Base-by-base conservation (phyloP, 1,284 basidiomycete genomes). In the Marasmius sp. region DNA sequence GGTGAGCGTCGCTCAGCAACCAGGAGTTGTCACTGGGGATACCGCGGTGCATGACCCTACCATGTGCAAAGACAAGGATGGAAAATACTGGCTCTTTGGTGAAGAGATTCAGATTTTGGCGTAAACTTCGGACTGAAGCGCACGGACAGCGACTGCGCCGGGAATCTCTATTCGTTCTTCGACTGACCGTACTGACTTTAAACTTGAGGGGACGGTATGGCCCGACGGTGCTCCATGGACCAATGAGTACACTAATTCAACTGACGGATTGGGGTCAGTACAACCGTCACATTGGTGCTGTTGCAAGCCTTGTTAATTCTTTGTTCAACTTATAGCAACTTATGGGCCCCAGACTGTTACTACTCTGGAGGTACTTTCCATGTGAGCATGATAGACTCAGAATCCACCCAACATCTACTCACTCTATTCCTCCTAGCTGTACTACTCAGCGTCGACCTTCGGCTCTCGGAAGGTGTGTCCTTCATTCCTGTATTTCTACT, bases 271-370 rank as follows among this genome's bases (percentile, higher is more conserved):
- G 60, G 69, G 66, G n/a, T 27, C 16, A 10, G 6, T 34, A 2
- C 27, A 18, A n/a, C 3, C 50, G 33, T 27, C 27, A 5, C 27
- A 2, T 27, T 27, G 16, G 1, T 34, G n/a, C 11, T n/a, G 47
- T 10, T 48, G 27, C 27, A 27, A 27, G 27, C 12, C 33, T 12
- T 52, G 55, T 47, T 34, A 18, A 20, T 50, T 39, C 16, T 34
- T 38, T 58, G 27, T 27, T 27, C 27, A 16, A 33, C n/a, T n/a
- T 59, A 38, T 58, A 80, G 77, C 16, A 69, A 72, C 37, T 66
- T 84, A 3, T 84, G 83, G 83, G 83, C 83, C 0, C 83, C 84
- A 1, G 83, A 85, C 63, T 86, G 83, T 66, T 78, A 76, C 2
- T 79, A 80, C 65, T 38, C 72, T 37, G 73, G 79, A 50, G 78